Evolutionary conservation across 352 stramenopile species (phyloP).

Genomic region (Globisporangium abappressorium): DNA sequence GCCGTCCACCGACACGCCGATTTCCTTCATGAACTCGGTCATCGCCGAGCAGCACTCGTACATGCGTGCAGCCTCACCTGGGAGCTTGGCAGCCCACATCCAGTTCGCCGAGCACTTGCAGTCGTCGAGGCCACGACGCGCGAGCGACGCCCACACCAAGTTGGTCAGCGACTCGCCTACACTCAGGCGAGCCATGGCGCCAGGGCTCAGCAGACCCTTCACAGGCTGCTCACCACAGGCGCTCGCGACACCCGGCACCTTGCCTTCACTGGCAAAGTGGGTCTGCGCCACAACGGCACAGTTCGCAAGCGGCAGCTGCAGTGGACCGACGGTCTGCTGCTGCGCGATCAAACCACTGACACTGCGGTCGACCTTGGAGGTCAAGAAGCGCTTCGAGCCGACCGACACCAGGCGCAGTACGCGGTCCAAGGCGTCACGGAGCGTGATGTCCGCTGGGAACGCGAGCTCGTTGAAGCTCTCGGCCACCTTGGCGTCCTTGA

Average conservation of each 20-base stretch:
- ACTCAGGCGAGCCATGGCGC: slow-evolving; percentile 95
- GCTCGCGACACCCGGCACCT: slow-evolving; percentile 93
- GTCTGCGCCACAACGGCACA: slow-evolving; percentile 96
- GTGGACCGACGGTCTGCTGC: slow-evolving; percentile 98
- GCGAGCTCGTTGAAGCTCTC: slow-evolving; percentile 52
- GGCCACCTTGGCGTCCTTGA: slow-evolving; percentile 83
- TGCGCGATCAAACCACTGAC: slow-evolving; percentile 98
- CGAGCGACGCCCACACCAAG: slow-evolving; percentile 94
- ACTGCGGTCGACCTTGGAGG: slow-evolving; percentile 96
- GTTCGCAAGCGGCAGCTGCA: slow-evolving; percentile 97
- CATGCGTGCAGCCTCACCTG: slow-evolving; percentile 98
- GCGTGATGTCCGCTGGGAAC: slow-evolving; percentile 88
- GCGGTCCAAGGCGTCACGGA: slow-evolving; percentile 90
- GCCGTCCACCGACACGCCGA: slow-evolving; percentile 97
- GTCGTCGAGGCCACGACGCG: slow-evolving; percentile 91
- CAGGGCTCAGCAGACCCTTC: slow-evolving; percentile 94
- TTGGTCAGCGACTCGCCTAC: slow-evolving; percentile 99
- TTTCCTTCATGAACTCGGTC: slow-evolving; percentile 92
- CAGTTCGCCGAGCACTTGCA: slow-evolving; percentile 99
- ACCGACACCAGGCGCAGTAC: slow-evolving; percentile 96
- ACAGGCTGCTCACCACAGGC: slow-evolving; percentile 97
- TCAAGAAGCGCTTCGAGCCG: slow-evolving; percentile 98
- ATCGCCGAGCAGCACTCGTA: slow-evolving; percentile 98
- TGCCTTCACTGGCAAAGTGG: slow-evolving; percentile 87
- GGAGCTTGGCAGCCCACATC: slow-evolving; percentile 99